These are phyloP conservation scores for Monascus ruber DNA, from an alignment of 2,329 filamentous ascomycete species.

Conservation along the genomic window DNA sequence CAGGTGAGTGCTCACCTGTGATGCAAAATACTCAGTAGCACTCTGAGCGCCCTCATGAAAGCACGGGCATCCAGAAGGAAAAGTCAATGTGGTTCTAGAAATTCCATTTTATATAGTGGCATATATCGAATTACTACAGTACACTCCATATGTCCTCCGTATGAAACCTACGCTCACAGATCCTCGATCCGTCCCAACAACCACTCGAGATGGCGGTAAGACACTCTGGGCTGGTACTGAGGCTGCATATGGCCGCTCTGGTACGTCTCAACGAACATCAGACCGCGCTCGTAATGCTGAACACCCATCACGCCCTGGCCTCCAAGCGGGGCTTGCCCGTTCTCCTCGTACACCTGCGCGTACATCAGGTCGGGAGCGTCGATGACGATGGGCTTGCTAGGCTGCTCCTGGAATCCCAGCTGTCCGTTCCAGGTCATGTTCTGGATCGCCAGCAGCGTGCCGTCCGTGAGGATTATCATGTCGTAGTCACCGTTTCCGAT, in stretches of 20 bases:
- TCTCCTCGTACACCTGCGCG: conserved; percentile 34
- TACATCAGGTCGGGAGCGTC: conserved; percentile 46
- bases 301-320: conserved; percentile 57
- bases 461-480: conserved; percentile 57
- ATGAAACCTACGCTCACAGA: conserved; percentile 6
- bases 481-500: conserved; percentile 66
- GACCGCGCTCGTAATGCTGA: conserved; percentile 60
- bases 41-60: no score
- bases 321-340: conserved; percentile 52
- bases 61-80: no score
- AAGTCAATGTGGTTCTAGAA: no score
- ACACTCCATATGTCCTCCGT: no score
- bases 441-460: conserved; percentile 62
- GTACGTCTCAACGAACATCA: conserved; percentile 52
- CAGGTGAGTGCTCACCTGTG: no score
- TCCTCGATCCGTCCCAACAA: conserved; percentile 19
- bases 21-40: no score
- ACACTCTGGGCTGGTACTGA: conserved; percentile 56
- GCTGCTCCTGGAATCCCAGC: conserved; percentile 57
- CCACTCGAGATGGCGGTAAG: conserved; percentile 53
- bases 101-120: no score
- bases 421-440: conserved; percentile 73
- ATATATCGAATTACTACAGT: no score
- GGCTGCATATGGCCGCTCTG: conserved; percentile 33
- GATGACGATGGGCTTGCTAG: conserved; percentile 41